Base-by-base conservation (phyloP, 129 eudicot genomes). In the Artemisia argyi region DNA sequence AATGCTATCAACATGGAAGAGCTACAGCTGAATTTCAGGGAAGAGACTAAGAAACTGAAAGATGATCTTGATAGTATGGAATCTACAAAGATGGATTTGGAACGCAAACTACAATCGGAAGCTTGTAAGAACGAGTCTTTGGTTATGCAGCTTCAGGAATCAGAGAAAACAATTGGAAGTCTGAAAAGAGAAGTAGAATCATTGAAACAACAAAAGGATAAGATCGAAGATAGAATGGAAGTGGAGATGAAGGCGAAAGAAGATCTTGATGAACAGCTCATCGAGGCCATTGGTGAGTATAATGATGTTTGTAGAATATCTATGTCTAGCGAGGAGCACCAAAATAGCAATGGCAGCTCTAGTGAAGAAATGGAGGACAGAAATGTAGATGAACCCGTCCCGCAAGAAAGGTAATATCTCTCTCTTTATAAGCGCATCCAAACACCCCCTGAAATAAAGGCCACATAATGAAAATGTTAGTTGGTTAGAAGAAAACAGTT, bases 251-350 rank as follows among this genome's bases (percentile, higher is more conserved):
- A 74, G 76, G 76, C 26, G 17, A 86, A 78, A 71, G 90, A 87
- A 71, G 91, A 87, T 65, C 90, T 82, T 64, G 82, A 84, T 80
- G 73, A 76, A 59, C 90, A 85, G 76, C 86, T 83, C 12, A 74
- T 68, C 11, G 80, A 68, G 71, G 88, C 87, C 58, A 77, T 72
- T 75, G 71, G 71, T 65, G 88, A 83, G 76, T 30, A 72, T 66
- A 76, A 46, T 15, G 82, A 83, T 55, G 79, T 79, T 30, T 80
- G 57, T 65, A 50, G 75, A 56, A 84, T 77, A 46, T 50, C 83
- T 66, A 54, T 71, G 17, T 69, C 61, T 20, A 22, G 73, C 17
- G 90, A 85, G 61, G 96, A 86, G 54, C 69, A 76, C 53, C 79
- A 78, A 49, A 66, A 68, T 63, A 81, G 81, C 56, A 67, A 42